Evolutionary conservation across 768 basidiomycete genomes (phyloP).

Genomic region (Pulveroboletus sp.): DNA sequence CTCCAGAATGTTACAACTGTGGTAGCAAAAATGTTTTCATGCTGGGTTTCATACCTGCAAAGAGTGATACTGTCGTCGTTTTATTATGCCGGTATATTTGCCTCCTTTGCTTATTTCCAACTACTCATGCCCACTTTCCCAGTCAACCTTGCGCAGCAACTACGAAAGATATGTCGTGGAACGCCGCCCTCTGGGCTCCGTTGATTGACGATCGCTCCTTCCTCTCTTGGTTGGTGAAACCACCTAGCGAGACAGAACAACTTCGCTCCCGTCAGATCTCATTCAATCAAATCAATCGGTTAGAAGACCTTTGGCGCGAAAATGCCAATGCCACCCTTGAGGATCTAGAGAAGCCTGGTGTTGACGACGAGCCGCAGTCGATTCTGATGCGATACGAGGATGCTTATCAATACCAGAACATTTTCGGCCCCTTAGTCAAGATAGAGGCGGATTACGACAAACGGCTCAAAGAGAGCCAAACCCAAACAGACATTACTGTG

Average conservation of each 20-base stretch:
- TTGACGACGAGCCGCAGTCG: slow-evolving; percentile 96
- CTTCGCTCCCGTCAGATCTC: slow-evolving; percentile 95
- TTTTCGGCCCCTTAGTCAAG: slow-evolving; percentile 98
- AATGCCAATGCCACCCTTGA: slow-evolving; percentile 92
- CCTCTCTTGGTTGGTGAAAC: slow-evolving; percentile 98
- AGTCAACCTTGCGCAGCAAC: slow-evolving; percentile 98
- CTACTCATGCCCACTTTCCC: slow-evolving; percentile 1
- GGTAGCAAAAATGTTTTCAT: slow-evolving; percentile 99
- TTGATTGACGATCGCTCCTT: slow-evolving; percentile 98
- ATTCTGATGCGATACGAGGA: slow-evolving; percentile 92
- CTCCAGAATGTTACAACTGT: slow-evolving; percentile 98
- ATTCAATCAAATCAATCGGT: slow-evolving; percentile 92
- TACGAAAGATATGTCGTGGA: slow-evolving; percentile 98
- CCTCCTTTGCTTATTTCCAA: background rate
- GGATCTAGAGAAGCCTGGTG: slow-evolving; percentile 94
- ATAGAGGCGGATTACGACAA: slow-evolving; percentile 99
- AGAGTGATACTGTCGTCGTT: slow-evolving; percentile 98
- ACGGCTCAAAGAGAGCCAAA: slow-evolving; percentile 95
- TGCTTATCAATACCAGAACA: slow-evolving; percentile 99
- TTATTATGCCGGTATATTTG: slow-evolving; percentile 81
- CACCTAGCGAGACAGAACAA: slow-evolving; percentile 94
- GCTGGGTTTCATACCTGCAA: slow-evolving; percentile 98
- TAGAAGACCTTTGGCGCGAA: slow-evolving; percentile 98
- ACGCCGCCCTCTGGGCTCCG: slow-evolving; percentile 95
- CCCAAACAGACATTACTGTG: slow-evolving; percentile 93